Base-by-base conservation (phyloP, 495 filamentous ascomycete species). In the Rostrohypoxylon terebratum region DNA sequence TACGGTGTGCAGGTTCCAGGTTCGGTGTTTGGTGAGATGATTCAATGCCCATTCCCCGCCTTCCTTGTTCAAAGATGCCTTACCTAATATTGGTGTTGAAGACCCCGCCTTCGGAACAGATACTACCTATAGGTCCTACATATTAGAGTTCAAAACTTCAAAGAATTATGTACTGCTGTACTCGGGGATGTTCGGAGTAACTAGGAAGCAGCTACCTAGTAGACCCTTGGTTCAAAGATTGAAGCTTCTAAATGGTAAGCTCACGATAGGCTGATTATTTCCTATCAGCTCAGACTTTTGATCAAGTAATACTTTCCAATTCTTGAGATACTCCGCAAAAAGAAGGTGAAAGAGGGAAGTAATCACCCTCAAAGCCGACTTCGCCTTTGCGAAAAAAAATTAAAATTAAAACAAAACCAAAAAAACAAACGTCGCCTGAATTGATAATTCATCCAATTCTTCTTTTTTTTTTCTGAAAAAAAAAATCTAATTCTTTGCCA, bases 91-190 rank as follows among this genome's bases (percentile, higher is more conserved):
- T 13, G n/a, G 14, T 4, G 13, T 42, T 11, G 14, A 42, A 78
- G 47, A 48, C 81, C 79, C 16, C 81, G 76, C 57, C 73, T 81
- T 62, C 68, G 74, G 62, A 82, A 59, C 40, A 47, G 48, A 55
- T 45, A 60, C n/a, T n/a, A n/a, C n/a, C n/a, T n/a, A n/a, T n/a
- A n/a, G n/a, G n/a, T n/a, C n/a, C n/a, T n/a, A n/a, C n/a, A n/a
- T n/a, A n/a, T n/a, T n/a, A n/a, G n/a, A n/a, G n/a, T n/a, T n/a
- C n/a, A n/a, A n/a, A 47, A 28, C 18, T 8, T 34, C 31, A 6
- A 14, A 25, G 36, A 10, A 11, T 20, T n/a, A n/a, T n/a, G n/a
- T n/a, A n/a, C n/a, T n/a, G n/a, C n/a, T n/a, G n/a, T n/a, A 28
- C 28, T 28, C 28, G 28, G 28, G 28, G 28, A 14, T n/a, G 31